These are phyloP conservation scores for Elongisporangium undulatum DNA, from an alignment of 352 stramenopile genomes.

Conservation along the genomic window DNA sequence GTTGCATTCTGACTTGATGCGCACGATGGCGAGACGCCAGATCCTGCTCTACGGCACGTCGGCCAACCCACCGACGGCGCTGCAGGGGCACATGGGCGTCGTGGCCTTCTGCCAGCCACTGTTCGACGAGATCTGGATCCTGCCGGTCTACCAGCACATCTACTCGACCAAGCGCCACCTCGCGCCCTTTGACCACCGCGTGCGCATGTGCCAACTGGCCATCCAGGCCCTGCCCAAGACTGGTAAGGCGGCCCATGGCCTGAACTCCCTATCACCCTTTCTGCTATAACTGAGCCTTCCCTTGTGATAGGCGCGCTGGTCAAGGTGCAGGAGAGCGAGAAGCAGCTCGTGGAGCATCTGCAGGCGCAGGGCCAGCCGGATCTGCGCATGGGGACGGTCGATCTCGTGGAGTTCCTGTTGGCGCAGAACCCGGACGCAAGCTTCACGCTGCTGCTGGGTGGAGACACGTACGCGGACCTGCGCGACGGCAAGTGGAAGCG, in stretches of 20 bases:
- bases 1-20: conserved; percentile 3
- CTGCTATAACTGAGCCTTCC: neutral
- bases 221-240: conserved; percentile 25
- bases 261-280: neutral
- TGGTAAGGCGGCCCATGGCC: neutral
- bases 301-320: conserved; percentile 24
- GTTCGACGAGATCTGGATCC: conserved; percentile 87
- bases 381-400: conserved; percentile 68
- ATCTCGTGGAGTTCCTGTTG: conserved; percentile 56
- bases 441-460: conserved; percentile 78
- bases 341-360: conserved; percentile 56
- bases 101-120: conserved; percentile 50
- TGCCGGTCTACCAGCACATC: conserved; percentile 89
- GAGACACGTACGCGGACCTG: conserved; percentile 83
- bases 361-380: conserved; percentile 16
- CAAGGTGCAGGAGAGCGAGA: conserved; percentile 54
- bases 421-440: conserved; percentile 33
- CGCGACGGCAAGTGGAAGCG: conserved; percentile 84
- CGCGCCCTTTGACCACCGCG: conserved; percentile 65
- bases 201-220: conserved; percentile 67
- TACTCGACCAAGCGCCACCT: conserved; percentile 77
- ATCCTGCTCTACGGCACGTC: conserved; percentile 85
- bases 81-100: conserved; percentile 75
- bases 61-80: conserved; percentile 75
- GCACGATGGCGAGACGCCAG: conserved; percentile 12